A percentile compares a stretch with the other conserved stretches of the same genome.
These are phyloP conservation scores for Pichia nanzhaoensis DNA, from an alignment of 805 yeast genomes.

Conservation along the genomic window DNA sequence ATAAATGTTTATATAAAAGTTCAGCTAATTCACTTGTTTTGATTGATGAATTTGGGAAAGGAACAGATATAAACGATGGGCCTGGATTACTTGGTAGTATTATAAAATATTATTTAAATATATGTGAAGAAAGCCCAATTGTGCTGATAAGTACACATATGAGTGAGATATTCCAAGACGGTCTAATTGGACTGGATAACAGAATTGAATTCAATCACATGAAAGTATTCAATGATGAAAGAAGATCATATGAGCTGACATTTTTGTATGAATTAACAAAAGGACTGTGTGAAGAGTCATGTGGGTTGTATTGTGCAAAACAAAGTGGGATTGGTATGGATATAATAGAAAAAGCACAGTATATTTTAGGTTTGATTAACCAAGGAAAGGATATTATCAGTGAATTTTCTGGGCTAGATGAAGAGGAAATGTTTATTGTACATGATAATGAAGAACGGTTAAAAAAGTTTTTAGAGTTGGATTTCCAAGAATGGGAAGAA, in stretches of 20 bases:
- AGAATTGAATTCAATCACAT: constrained; percentile 25
- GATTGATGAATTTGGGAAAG: constrained; percentile 51
- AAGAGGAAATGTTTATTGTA: not conserved
- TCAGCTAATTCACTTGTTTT: constrained; percentile 38
- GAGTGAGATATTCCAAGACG: constrained; percentile 33
- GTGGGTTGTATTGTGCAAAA: constrained; percentile 37
- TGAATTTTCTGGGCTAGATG: constrained; percentile 2
- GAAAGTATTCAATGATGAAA: constrained; percentile 13
- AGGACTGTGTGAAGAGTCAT: constrained; percentile 31
- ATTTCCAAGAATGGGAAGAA: constrained; percentile 13
- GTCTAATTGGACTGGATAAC: constrained; percentile 14
- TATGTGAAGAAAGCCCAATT: constrained; percentile 19
- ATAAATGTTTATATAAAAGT: constrained; percentile 32
- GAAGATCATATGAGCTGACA: constrained; percentile 19
- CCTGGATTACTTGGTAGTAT: constrained; percentile 38
- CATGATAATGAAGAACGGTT: not conserved
- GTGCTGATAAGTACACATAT: constrained; percentile 38
- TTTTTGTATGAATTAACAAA: constrained; percentile 30
- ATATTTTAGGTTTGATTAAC: constrained; percentile 1
- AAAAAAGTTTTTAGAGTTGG: constrained; percentile 3
- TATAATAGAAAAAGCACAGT: constrained; percentile 6
- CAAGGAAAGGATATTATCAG: not conserved
- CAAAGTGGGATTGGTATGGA: constrained; percentile 16
- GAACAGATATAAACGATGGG: constrained; percentile 42
- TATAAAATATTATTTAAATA: constrained; percentile 23